phyloP scores from a whole-genome alignment of 2,329 filamentous ascomycete species.

The Mariannaea elegans region DNA sequence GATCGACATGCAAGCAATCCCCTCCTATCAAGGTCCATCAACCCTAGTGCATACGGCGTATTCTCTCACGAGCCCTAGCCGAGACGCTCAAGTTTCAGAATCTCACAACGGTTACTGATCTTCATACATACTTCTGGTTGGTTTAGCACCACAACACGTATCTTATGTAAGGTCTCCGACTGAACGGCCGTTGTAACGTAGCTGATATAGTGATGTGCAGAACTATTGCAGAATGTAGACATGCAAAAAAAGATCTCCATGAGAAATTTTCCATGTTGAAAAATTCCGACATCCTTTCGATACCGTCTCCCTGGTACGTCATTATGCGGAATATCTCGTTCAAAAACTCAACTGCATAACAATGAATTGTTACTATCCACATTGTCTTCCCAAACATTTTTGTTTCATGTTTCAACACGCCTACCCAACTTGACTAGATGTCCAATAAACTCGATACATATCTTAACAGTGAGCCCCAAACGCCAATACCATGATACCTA shows the following conservation, averaged over 20 bases:
- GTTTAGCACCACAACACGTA: neutral
- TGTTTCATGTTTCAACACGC: neutral
- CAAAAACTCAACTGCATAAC: too few relatives aligned
- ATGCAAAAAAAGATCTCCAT: neutral
- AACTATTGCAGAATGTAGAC: neutral
- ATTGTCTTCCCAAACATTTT: neutral
- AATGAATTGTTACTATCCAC: neutral
- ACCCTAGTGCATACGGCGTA: too few relatives aligned
- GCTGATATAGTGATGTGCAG: neutral
- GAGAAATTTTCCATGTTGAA: neutral
- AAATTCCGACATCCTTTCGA: too few relatives aligned
- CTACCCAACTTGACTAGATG: neutral
- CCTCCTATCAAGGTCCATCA: too few relatives aligned
- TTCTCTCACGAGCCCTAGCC: too few relatives aligned
- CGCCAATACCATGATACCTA: slow-evolving; percentile 11
- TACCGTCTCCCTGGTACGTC: too few relatives aligned
- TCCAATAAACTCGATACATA: neutral
- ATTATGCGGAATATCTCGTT: too few relatives aligned
- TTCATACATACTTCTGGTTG: neutral
- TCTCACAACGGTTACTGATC: neutral
- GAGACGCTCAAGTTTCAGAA: neutral
- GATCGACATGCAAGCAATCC: slow-evolving; percentile 3
- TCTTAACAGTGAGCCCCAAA: neutral
- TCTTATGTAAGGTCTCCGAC: too few relatives aligned
- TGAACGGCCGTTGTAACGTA: neutral